Conservation (phyloP, 371 early-diverging fungal genomes). For the Syncephalis fuscata region DNA sequence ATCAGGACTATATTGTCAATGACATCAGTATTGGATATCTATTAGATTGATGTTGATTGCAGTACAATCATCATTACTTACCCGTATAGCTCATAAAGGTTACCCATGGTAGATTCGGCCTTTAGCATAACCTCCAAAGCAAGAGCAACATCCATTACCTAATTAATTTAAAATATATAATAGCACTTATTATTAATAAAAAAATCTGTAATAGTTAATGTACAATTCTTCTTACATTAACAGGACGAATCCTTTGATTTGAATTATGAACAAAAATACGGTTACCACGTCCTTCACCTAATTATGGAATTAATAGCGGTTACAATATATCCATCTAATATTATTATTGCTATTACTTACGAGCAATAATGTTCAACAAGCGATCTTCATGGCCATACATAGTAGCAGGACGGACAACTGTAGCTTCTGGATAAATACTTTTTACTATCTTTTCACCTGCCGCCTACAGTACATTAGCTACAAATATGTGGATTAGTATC, state of each 20-base stretch:
- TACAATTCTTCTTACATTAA: neutral
- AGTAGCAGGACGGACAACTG: conserved; percentile 79
- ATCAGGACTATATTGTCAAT: neutral
- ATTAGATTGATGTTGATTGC: no score
- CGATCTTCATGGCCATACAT: conserved; percentile 89
- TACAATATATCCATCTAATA: conserved; percentile 36
- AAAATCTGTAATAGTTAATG: no score
- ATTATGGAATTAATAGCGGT: conserved; percentile 71
- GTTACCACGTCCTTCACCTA: conserved; percentile 17
- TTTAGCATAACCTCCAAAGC: conserved; percentile 59
- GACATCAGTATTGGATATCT: no score
- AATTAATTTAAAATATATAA: no score
- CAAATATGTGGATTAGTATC: neutral
- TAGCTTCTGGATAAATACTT: conserved; percentile 77
- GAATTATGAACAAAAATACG: no score
- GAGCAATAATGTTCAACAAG: conserved; percentile 80
- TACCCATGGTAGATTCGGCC: conserved; percentile 56
- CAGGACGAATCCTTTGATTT: neutral
- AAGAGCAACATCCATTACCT: conserved; percentile 73
- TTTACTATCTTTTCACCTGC: conserved; percentile 79
- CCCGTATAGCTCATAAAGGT: conserved; percentile 83
- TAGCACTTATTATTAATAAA: no score
- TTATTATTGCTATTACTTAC: conserved; percentile 15
- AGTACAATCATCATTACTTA: no score
- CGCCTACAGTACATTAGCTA: conserved; percentile 26